Evolutionary conservation across 2,329 filamentous ascomycete species (phyloP).

Genomic region (Zelopaecilomyces penicillatus): DNA sequence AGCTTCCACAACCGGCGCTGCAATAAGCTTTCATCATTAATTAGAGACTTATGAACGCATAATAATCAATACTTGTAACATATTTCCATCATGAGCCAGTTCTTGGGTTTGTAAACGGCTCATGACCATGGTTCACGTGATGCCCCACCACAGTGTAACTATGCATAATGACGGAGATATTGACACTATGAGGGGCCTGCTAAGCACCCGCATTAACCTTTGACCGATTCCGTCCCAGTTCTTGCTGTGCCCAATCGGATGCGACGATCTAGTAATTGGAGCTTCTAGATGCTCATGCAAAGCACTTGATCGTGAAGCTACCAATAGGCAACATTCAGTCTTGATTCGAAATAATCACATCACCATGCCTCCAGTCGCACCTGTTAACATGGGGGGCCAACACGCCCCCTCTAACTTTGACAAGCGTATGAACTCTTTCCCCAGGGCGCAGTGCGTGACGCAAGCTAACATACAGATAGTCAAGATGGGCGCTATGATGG

Average conservation of each 20-base stretch:
- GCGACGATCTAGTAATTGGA: not conserved
- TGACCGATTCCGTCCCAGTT: conserved; percentile 13
- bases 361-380: conserved; percentile 34
- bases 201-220: conserved; percentile 17
- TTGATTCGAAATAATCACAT: not conserved
- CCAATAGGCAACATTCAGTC: not conserved
- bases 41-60: not conserved
- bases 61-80: conserved; percentile 2
- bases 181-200: conserved; percentile 19
- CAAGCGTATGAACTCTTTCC: conserved; percentile 36
- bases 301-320: not conserved
- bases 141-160: conserved; percentile 18
- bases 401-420: conserved; percentile 45
- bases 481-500: conserved; percentile 99
- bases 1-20: conserved; percentile 4
- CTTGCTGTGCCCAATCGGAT: conserved; percentile 17
- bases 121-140: conserved; percentile 29
- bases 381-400: conserved; percentile 29
- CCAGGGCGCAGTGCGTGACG: conserved; percentile 1
- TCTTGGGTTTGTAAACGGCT: conserved; percentile 19
- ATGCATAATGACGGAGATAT: not conserved
- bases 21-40: conserved; percentile 4
- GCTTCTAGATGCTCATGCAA: conserved; percentile 1
- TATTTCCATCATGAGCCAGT: conserved; percentile 5
- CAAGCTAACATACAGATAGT: conserved; percentile 17